Conservation (phyloP, 306 rosid species). For the Prunus campanulata region DNA sequence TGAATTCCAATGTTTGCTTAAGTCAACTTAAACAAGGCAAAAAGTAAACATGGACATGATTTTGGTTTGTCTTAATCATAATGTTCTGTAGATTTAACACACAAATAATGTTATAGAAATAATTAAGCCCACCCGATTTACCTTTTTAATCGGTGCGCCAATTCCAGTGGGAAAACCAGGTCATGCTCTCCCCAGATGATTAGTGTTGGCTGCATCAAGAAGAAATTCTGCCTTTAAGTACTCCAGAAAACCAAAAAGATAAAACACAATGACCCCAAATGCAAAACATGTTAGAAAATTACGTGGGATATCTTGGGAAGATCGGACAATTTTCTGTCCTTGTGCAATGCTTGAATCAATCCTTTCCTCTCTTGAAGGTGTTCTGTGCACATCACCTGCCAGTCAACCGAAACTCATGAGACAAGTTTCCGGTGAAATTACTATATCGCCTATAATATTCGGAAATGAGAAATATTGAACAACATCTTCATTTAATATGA, state of each 20-base stretch:
- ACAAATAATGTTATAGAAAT: neutral
- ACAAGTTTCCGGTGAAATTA: slow-evolving; percentile 2
- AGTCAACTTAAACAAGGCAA: neutral
- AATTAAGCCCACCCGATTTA: slow-evolving; percentile 14
- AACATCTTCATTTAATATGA: neutral
- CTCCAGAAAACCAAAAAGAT: neutral
- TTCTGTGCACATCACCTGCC: slow-evolving; percentile 73
- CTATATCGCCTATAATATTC: neutral
- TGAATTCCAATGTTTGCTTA: neutral
- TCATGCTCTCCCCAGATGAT: slow-evolving; percentile 92
- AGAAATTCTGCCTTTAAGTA: slow-evolving; percentile 13
- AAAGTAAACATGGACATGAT: neutral
- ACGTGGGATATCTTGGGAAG: slow-evolving; percentile 90
- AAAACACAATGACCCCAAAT: neutral
- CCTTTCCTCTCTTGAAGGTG: slow-evolving; percentile 63
- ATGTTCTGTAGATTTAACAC: neutral
- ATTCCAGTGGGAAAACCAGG: slow-evolving; percentile 74
- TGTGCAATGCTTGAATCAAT: slow-evolving; percentile 54
- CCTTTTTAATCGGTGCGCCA: slow-evolving; percentile 79
- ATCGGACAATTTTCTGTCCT: slow-evolving; percentile 58
- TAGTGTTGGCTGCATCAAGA: slow-evolving; percentile 61
- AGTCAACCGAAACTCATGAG: slow-evolving; percentile 25
- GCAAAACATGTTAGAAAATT: neutral
- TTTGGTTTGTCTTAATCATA: neutral
- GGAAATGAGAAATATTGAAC: neutral